Percentiles rank a stretch among this genome's conserved stretches.
Conservation (phyloP, 2,329 filamentous ascomycete genomes). For the Dactylella cylindrospora region DNA sequence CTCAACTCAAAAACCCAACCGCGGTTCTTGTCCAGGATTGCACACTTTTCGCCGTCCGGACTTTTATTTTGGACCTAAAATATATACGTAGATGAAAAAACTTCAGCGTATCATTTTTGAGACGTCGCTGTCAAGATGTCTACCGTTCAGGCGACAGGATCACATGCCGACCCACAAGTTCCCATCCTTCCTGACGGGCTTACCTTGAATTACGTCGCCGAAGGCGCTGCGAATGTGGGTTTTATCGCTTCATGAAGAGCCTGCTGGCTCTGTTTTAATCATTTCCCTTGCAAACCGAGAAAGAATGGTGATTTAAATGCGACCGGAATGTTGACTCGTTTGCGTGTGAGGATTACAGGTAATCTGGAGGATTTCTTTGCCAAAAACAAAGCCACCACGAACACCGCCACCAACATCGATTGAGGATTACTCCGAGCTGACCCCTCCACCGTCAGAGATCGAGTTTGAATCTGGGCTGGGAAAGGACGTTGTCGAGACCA, state of each 20-base stretch:
- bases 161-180: conserved; percentile 26
- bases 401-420: conserved; percentile 33
- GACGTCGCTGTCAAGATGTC: conserved; percentile 42
- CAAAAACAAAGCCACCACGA: conserved; percentile 5
- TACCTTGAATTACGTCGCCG: conserved; percentile 57
- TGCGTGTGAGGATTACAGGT: conserved; percentile 13
- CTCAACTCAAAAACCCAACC: no score
- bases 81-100: conserved; percentile 44
- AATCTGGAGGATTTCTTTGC: conserved; percentile 40
- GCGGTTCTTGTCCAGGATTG: no score
- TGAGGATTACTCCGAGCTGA: conserved; percentile 51
- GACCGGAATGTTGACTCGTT: conserved; percentile 43
- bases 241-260: conserved; percentile 62
- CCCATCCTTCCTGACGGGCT: conserved; percentile 34
- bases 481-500: conserved; percentile 36
- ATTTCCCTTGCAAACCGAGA: conserved; percentile 49
- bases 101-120: conserved; percentile 34
- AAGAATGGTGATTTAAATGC: conserved; percentile 7
- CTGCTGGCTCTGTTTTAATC: conserved; percentile 45
- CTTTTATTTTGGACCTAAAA: no score
- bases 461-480: conserved; percentile 21
- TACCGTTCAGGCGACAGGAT: conserved; percentile 41
- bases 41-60: conserved; percentile 9
- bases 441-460: conserved; percentile 47
- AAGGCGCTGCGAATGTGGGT: conserved; percentile 74